Evolutionary conservation across 352 stramenopile genomes (phyloP), one percentile per base, ranked within the genome.

Genomic region (Aphanomyces invadans): DNA sequence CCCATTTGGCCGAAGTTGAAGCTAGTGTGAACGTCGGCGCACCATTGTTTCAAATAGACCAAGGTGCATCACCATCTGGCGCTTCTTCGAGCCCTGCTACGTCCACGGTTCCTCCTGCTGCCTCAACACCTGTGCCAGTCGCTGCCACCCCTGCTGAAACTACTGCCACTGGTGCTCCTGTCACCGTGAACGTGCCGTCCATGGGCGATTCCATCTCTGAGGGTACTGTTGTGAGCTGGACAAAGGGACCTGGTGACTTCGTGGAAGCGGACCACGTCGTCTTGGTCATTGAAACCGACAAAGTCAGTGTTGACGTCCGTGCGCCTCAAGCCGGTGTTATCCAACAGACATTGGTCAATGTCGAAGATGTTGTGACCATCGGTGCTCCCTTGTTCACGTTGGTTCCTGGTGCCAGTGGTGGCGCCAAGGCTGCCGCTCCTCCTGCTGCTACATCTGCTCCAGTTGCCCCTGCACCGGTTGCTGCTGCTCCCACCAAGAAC

Each of bases 261-360:
- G 89, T 98, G 33, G 74, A 86, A 15, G 81, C 82, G 25, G 96
- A 99, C 74, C 95, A 99, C 45, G 93, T 98, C 17, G 88, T 99
- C 0, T 79, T 97, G 11, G 87, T 98, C 23, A 84, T 99, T 17
- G 96, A 99, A 80, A 99, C 96, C 0, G 96, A 99, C 74, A 99
- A 89, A 74, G 79, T 94, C 12, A 95, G 79, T 56, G 82, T 97
- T n/a, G 87, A 96, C 57, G 86, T 97, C 29, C 78, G 92, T 39
- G 83, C 94, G 36, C 81, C 88, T 5, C 89, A 96, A 71, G 74
- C 78, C 7, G 96, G 96, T 52, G 80, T 80, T 26, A 82, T 99
- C 70, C 73, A 84, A 21, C 88, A 98, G 74, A 87, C 95, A 64
- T 73, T 98, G 59, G 95, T 87, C 19, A 89, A 95, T 62, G 81